Base-by-base conservation (phyloP, 768 basidiomycete genomes). In the Xanthoconium purpureum region DNA sequence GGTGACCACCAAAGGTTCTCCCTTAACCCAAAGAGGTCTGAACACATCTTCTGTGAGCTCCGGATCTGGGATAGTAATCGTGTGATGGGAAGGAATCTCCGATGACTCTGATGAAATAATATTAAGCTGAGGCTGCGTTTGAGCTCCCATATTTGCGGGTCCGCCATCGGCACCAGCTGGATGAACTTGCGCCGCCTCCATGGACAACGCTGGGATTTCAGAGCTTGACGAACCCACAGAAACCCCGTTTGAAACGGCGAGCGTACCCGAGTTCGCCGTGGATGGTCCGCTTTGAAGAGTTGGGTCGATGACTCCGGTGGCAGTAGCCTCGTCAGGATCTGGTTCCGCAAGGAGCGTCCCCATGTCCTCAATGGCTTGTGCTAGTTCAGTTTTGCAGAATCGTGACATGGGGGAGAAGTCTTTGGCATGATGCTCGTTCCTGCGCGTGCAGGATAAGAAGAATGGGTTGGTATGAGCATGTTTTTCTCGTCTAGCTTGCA, bases 391-490 rank as follows among this genome's bases (percentile, higher is more conserved):
- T 52, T 75, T 74, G 58, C 79, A 79, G 64, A 95, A 92, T 43
- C 92, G 77, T 5, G 91, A 87, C 71, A 95, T 85, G 6, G 93
- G 88, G 6, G 85, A 85, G 63, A 95, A 91, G 53, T 88, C 81
- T 32, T 71, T 76, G 12, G 80, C 75, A 20, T 77, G 74, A 64
- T 94, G 91, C 56, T 91, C 89, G 51, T 84, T 84, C 50, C 87
- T 77, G 56, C 82, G 80, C 7, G 84, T 84, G 68, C 90, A 91
- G 47, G 80, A 79, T 2, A 91, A 71, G 73, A 91, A 90, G 69
- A 85, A 87, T 6, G 88, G 89, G 56, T 88, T 88, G 36, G 75
- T 75, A 63, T 85, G 83, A 6, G 80, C 74, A 54, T 86, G 81
- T 59, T 79, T 82, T 64, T 89, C 86, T 47, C 84, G 73, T 53